Base-by-base conservation (phyloP, 768 basidiomycete genomes). In the Pisolithus sp. region DNA sequence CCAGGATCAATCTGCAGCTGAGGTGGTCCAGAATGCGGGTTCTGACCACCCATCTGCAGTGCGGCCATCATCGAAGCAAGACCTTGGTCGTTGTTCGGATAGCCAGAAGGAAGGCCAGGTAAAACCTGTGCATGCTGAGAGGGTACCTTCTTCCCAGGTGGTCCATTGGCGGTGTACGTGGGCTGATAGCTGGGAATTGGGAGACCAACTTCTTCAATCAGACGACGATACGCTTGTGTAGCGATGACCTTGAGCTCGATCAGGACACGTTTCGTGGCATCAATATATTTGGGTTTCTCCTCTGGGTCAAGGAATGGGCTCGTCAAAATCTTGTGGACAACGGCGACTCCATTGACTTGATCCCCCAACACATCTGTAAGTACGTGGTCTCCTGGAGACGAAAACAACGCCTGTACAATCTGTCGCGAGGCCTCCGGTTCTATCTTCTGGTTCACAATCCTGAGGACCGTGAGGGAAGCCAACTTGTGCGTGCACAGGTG, bases 401-500 rank as follows among this genome's bases (percentile, higher is more conserved):
- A 80, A 75, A 98, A 96, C 57, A 99, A 72, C 2, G 92, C 88
- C 46, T 93, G 85, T 53, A 95, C 83, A 49, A 98, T 85, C 58
- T 89, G 86, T 45, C 73, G 76, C 18, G 91, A 89, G 13, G 96
- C 95, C 40, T 89, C 82, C 0, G 88, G 85, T 65, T 98, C 96
- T 23, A 86, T 85, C 70, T 90, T 92, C 71, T 99, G 96, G 64
- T 98, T 97, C 68, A 98, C 86, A 59, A 99, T 92, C 65, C 94
- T 80, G 57, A 99, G 76, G 38, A 98, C 93, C 1, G 93, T 95
- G 57, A 94, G 76, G 2, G 93, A 96, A 0, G 96, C 95, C 60
- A 99, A 70, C 70, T 98, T 98, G 76, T 99, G 96, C 3, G 93
- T 96, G 75, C 94, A 97, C 52, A 98, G 78, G 68, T 98, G 94